A percentile compares a stretch with the other conserved stretches of the same genome.
These are phyloP conservation scores for Amanita phalloides DNA, from an alignment of 768 basidiomycete species.

Conservation along the genomic window DNA sequence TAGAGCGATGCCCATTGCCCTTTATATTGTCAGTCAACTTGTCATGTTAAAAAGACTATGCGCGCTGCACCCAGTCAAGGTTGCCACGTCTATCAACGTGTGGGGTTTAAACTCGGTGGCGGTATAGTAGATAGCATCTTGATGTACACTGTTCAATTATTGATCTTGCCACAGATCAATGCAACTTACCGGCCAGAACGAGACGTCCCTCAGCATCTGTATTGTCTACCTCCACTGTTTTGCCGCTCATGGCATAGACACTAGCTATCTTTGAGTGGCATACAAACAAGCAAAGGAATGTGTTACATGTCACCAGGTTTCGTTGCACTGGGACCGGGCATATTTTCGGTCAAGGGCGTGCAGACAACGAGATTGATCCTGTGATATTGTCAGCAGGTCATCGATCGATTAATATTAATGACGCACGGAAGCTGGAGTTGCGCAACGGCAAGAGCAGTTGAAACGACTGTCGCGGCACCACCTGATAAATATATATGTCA, in stretches of 20 bases:
- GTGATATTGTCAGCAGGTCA: not conserved
- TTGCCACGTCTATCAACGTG: conserved; percentile 81
- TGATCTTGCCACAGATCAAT: not conserved
- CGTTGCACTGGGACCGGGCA: conserved; percentile 64
- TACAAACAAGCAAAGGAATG: not conserved
- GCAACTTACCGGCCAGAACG: conserved; percentile 50
- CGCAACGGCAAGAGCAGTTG: conserved; percentile 68
- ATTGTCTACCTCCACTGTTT: conserved; percentile 79
- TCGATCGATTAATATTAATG: not conserved
- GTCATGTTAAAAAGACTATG: not conserved
- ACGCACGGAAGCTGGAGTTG: conserved; percentile 72
- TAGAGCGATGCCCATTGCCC: conserved; percentile 62
- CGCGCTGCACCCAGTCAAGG: conserved; percentile 60
- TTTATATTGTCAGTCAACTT: conserved; percentile 14
- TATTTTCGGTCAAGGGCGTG: conserved; percentile 76
- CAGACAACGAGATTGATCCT: conserved; percentile 69
- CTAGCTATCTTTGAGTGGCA: conserved; percentile 21
- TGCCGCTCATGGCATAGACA: conserved; percentile 82
- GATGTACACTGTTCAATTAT: conserved; percentile 1
- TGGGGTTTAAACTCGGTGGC: conserved; percentile 70
- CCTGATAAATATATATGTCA: conserved; percentile 21
- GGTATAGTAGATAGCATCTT: conserved; percentile 79
- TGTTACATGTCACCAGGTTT: conserved; percentile 82
- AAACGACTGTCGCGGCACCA: conserved; percentile 71
- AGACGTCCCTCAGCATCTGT: conserved; percentile 81